phyloP scores from a whole-genome alignment of 305 asterid genomes.

The Striga hermonthica region DNA sequence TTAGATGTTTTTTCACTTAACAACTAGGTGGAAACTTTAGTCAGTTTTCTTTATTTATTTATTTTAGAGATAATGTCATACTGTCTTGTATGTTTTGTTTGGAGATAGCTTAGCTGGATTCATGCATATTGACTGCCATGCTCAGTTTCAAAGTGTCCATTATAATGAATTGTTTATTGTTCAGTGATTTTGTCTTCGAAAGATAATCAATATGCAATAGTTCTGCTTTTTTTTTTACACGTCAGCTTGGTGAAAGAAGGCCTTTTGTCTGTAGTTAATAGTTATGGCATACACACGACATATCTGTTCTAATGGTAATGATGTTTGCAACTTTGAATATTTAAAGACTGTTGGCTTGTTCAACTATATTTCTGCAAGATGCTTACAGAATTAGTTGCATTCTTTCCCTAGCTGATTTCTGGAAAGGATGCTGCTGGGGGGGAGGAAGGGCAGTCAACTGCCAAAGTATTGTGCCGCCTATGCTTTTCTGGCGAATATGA shows the following conservation, averaged over 20 bases:
- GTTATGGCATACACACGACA: not conserved
- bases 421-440: slow-evolving; percentile 61
- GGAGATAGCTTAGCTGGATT: not conserved
- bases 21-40: too few relatives aligned
- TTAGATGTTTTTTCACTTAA: not conserved
- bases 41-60: not conserved
- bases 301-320: slow-evolving; percentile 10
- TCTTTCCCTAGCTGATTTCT: slow-evolving; percentile 37
- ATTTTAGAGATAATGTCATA: not conserved
- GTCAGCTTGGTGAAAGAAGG: not conserved
- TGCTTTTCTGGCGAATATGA: slow-evolving; percentile 89
- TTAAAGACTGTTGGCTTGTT: slow-evolving; percentile 10
- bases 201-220: not conserved
- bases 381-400: slow-evolving; percentile 7
- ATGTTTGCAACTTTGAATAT: not conserved
- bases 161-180: not conserved
- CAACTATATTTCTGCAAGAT: slow-evolving; percentile 8
- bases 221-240: slow-evolving; percentile 1
- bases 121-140: slow-evolving; percentile 3
- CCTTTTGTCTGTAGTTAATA: not conserved
- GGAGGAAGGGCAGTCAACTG: slow-evolving; percentile 64
- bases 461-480: slow-evolving; percentile 79
- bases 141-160: not conserved
- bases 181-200: slow-evolving; percentile 1
- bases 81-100: not conserved